Conservation (phyloP, 2,329 filamentous ascomycete genomes). For the Neobulgaria alba region DNA sequence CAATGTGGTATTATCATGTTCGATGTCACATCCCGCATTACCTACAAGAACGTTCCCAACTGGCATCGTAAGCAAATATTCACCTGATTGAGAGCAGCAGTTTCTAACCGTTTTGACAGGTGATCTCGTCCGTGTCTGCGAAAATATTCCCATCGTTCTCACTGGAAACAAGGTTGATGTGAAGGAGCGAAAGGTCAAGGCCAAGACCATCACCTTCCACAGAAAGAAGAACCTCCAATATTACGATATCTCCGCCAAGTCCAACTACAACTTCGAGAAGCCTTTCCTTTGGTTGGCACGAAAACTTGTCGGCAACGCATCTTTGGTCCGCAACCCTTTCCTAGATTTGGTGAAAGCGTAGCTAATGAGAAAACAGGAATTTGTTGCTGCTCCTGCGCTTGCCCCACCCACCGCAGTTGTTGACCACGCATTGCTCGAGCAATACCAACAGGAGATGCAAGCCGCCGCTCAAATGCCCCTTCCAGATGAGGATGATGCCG, state of each 20-base stretch:
- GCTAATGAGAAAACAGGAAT: constrained; percentile 55
- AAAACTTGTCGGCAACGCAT: constrained; percentile 93
- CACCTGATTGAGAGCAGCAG: background rate
- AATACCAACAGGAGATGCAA: constrained; percentile 86
- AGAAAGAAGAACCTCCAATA: constrained; percentile 99
- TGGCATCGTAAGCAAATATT: constrained; percentile 79
- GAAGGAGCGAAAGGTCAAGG: constrained; percentile 99
- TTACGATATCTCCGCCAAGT: constrained; percentile 99
- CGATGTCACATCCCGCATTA: constrained; percentile 97
- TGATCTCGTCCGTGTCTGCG: constrained; percentile 97
- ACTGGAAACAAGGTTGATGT: constrained; percentile 99
- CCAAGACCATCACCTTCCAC: constrained; percentile 99
- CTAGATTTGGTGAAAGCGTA: constrained; percentile 11
- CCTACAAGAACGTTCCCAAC: constrained; percentile 99
- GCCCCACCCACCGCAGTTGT: constrained; percentile 88
- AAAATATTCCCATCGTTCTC: constrained; percentile 98
- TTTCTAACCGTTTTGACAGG: constrained; percentile 42
- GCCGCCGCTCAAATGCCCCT: constrained; percentile 74
- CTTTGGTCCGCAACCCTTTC: constrained; percentile 52
- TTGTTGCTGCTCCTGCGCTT: constrained; percentile 89
- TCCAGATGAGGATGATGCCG: constrained; percentile 86
- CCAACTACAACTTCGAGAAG: constrained; percentile 99
- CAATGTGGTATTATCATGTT: constrained; percentile 99
- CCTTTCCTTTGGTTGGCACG: constrained; percentile 98
- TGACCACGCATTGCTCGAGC: constrained; percentile 69